A percentile compares a stretch with the other conserved stretches of the same genome.
Conservation (phyloP, 176 grass and related monocot species). For the Hordeum vulgare region MorexV3_pseudomolecules_assembly NC_058522.1:520210265-520210764, state of each 20-base stretch:
- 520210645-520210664: background rate
- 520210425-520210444: conserved; percentile 46
- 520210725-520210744: background rate
- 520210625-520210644: background rate
- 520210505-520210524: background rate
- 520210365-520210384: conserved; percentile 28
- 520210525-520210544: background rate
- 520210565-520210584: background rate
- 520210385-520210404: background rate
- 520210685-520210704: background rate
- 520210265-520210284: conserved; percentile 5
- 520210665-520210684: background rate
- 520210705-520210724: background rate
- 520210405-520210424: conserved; percentile 30
- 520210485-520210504: background rate
- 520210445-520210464: conserved; percentile 41
- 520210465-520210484: background rate
- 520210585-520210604: background rate
- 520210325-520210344: conserved; percentile 64
- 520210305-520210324: conserved; percentile 59
- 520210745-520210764: background rate
- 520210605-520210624: background rate
- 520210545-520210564: conserved; percentile 15
- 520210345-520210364: conserved; percentile 70
- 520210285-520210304: conserved; percentile 30